Conservation (phyloP, 148 eudicot genomes). For the Nepenthes mirabilis region DNA sequence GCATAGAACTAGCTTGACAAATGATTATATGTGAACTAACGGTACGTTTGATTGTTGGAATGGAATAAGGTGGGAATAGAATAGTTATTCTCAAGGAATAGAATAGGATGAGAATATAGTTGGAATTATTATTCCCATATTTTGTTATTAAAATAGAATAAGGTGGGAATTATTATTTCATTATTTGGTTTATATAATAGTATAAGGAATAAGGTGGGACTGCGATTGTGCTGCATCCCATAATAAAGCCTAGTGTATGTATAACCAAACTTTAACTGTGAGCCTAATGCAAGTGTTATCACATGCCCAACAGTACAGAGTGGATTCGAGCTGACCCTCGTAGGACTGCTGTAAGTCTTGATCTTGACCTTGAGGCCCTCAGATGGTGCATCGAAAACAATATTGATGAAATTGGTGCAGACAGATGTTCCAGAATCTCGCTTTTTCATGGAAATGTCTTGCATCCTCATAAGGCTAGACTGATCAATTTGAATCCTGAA, state of each 20-base stretch:
- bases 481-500: constrained; percentile 37
- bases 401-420: constrained; percentile 53
- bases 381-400: constrained; percentile 85
- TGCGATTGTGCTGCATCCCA: not conserved
- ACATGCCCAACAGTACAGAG: constrained; percentile 55
- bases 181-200: too few species aligned
- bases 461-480: constrained; percentile 51
- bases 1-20: too few species aligned
- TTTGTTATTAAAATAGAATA: too few species aligned
- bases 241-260: not conserved
- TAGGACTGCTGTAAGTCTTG: constrained; percentile 81
- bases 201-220: too few species aligned
- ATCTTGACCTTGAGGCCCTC: constrained; percentile 85
- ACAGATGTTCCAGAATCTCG: constrained; percentile 49
- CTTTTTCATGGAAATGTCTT: constrained; percentile 92
- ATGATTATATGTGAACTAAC: too few species aligned
- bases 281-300: constrained; percentile 4
- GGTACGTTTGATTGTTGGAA: too few species aligned
- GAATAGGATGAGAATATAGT: too few species aligned
- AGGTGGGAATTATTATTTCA: too few species aligned
- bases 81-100: too few species aligned
- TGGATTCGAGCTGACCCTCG: constrained; percentile 84
- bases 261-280: not conserved
- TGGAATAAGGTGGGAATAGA: too few species aligned
- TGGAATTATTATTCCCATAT: too few species aligned